A percentile compares a stretch with the other conserved stretches of the same genome.
Evolutionary conservation across 495 filamentous ascomycete genomes (phyloP).

Genomic region (Tuber microsphaerosporum): DNA sequence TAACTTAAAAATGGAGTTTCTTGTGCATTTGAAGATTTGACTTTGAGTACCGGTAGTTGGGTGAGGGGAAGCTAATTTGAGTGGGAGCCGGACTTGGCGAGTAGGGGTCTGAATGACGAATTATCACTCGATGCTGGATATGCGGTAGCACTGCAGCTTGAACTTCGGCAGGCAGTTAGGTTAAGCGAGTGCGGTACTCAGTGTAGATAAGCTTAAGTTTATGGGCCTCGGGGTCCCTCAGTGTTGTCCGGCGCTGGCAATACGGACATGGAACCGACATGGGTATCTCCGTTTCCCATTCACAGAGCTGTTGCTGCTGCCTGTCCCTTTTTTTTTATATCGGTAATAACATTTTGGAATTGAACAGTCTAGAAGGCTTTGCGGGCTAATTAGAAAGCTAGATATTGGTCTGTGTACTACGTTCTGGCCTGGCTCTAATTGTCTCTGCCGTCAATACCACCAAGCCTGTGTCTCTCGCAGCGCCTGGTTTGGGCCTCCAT

Average conservation of each 20-base stretch:
- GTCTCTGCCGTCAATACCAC: not conserved
- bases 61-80: not conserved
- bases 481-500: not conserved
- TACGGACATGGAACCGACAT: not conserved
- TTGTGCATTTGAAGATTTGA: not conserved
- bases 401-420: not conserved
- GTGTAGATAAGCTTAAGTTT: not conserved
- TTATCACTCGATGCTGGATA: not conserved
- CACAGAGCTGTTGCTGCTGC: not conserved
- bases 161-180: not conserved
- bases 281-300: not conserved
- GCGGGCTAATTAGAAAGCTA: not conserved
- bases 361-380: not conserved
- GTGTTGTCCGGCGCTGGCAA: not conserved
- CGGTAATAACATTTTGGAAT: not conserved
- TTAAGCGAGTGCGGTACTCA: not conserved
- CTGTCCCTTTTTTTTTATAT: not conserved
- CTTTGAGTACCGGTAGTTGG: not conserved
- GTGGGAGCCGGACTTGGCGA: not conserved
- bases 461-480: not conserved
- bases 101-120: not conserved
- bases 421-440: not conserved
- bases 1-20: not conserved
- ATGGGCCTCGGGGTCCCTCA: not conserved
- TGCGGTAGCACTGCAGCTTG: not conserved